These are phyloP conservation scores for Niveomyces coronatus DNA, from an alignment of 2,329 filamentous ascomycete genomes.

Conservation along the genomic window DNA sequence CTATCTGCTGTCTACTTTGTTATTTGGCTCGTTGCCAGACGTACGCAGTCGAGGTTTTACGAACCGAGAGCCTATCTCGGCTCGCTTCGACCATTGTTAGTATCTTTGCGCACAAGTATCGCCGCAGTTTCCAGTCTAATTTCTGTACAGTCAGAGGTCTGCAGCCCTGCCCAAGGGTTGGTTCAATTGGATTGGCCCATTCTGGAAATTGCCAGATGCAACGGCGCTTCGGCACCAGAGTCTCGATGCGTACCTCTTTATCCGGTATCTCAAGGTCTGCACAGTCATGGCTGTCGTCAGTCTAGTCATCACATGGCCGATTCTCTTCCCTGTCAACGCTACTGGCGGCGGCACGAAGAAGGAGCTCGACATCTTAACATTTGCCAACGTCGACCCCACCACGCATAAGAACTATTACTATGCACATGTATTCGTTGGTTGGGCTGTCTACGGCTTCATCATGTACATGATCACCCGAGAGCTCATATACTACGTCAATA, in stretches of 20 bases:
- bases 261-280: constrained; percentile 11
- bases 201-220: constrained; percentile 58
- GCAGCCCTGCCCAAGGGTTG: constrained; percentile 44
- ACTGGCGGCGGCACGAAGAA: constrained; percentile 58
- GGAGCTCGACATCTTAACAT: constrained; percentile 47
- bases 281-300: constrained; percentile 31
- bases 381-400: constrained; percentile 34
- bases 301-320: constrained; percentile 71
- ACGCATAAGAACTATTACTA: constrained; percentile 58
- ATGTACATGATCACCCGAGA: constrained; percentile 86
- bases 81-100: constrained; percentile 40
- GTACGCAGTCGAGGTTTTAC: constrained; percentile 42
- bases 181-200: constrained; percentile 51
- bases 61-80: constrained; percentile 41
- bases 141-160: constrained; percentile 39
- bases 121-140: too few species aligned
- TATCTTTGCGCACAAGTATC: too few species aligned
- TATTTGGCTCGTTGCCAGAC: constrained; percentile 40
- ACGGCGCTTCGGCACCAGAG: constrained; percentile 80
- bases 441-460: constrained; percentile 77
- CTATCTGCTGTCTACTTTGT: constrained; percentile 38
- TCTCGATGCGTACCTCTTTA: constrained; percentile 67
- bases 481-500: constrained; percentile 83
- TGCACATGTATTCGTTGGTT: constrained; percentile 71
- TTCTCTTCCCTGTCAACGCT: constrained; percentile 74